Base-by-base conservation (phyloP, 2,329 filamentous ascomycete genomes). In the Trichoderma sp. region DNA sequence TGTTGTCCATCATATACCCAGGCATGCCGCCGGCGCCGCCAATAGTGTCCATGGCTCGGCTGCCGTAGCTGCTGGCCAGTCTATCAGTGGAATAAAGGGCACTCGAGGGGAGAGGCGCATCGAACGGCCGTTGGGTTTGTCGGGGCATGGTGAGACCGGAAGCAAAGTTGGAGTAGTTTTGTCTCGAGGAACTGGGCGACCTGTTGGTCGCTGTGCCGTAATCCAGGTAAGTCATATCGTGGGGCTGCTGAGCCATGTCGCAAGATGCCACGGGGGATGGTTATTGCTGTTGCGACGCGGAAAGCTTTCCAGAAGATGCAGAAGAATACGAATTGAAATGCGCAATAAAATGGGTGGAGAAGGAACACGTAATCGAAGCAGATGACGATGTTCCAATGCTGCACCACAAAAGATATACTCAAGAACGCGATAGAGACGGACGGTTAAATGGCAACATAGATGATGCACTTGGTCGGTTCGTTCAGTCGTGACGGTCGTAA, bases 121-220 rank as follows among this genome's bases (percentile, higher is more conserved):
- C 93, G 77, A 94, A 92, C 72, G 91, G 91, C 73, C 92, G 87
- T 73, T 93, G 94, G 52, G 88, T 83, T 76, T 83, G 81, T 32
- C 81, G 76, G 13, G 81, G 81, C 13, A 83, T 76, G 8, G 80
- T 81, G 53, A 82, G 72, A 32, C 80, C 80, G 15, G 76, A 77
- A 82, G 68, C 85, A 83, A 83, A 90, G 83, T 74, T 71, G 50
- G 67, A 80, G 71, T 85, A 86, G 67, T 82, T 84, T 69, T 91
- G 91, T 77, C 84, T 79, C 60, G 91, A 89, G 35, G 90, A 89
- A 76, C 87, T 89, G 45, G 92, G 92, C 71, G 80, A 81, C 75
- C 92, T 90, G 77, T 89, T 90, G 70, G 86, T 74, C 37, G 82
- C 75, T 48, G 79, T 79, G 68, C 86, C 80, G 73, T 91, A 91